A percentile compares a stretch with the other conserved stretches of the same genome.
These are phyloP conservation scores for Thalassiosira hispida DNA, from an alignment of 352 stramenopile species.

Conservation along the genomic window DNA sequence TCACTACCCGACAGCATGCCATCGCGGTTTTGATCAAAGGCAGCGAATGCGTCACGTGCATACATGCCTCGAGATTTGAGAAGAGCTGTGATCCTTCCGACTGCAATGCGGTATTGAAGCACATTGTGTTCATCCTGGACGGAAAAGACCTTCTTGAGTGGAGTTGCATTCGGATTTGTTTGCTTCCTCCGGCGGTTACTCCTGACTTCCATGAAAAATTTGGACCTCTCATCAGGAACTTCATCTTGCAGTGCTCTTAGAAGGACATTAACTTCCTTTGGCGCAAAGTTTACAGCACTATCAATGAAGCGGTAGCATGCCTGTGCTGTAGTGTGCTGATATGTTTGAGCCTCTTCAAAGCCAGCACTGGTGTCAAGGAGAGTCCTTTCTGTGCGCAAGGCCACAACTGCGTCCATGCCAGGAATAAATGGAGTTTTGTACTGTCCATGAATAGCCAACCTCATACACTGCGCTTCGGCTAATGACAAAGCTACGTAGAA, in stretches of 20 bases:
- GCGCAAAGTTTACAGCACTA: slow-evolving; percentile 97
- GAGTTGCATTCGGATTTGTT: slow-evolving; percentile 92
- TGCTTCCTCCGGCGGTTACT: slow-evolving; percentile 94
- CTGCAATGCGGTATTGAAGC: slow-evolving; percentile 88
- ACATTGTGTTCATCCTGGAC: slow-evolving; percentile 96
- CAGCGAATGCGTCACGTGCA: slow-evolving; percentile 88
- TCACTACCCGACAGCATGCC: slow-evolving; percentile 88
- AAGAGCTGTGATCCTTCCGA: slow-evolving; percentile 86
- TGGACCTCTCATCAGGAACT: slow-evolving; percentile 79
- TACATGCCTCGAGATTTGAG: slow-evolving; percentile 89
- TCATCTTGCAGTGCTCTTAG: slow-evolving; percentile 88
- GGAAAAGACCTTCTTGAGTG: slow-evolving; percentile 97
- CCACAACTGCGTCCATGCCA: slow-evolving; percentile 81
- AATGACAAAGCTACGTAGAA: slow-evolving; percentile 96
- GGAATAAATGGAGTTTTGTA: slow-evolving; percentile 76
- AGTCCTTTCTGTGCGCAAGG: slow-evolving; percentile 84
- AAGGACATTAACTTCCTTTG: slow-evolving; percentile 91
- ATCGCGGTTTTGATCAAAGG: slow-evolving; percentile 89
- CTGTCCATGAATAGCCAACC: slow-evolving; percentile 93
- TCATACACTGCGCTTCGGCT: slow-evolving; percentile 96
- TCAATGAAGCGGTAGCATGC: slow-evolving; percentile 98
- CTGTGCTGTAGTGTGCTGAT: slow-evolving; percentile 87
- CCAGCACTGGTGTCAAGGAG: slow-evolving; percentile 85
- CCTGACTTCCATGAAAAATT: slow-evolving; percentile 90
- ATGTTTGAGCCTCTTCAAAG: slow-evolving; percentile 83